phyloP scores from a whole-genome alignment of 345 rosid species.

The Sisymbrium irio region DNA sequence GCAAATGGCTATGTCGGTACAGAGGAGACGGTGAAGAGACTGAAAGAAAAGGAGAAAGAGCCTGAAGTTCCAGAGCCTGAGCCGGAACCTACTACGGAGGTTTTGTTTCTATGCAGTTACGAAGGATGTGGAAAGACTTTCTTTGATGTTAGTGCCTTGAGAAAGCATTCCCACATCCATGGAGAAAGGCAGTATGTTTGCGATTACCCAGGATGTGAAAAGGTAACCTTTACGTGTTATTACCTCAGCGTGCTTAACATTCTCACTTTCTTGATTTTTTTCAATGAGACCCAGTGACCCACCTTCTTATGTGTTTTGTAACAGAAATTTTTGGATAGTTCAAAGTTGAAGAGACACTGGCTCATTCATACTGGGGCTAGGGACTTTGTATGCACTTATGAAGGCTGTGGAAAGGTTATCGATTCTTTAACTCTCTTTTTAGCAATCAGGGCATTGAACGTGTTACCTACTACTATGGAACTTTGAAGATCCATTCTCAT shows the following conservation, averaged over 20 bases:
- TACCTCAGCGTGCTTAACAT: not conserved
- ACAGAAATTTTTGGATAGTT: slow-evolving; percentile 99
- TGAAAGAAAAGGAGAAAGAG: slow-evolving; percentile 70
- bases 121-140: slow-evolving; percentile 96
- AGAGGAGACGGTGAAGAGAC: slow-evolving; percentile 68
- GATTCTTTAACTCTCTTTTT: slow-evolving; percentile 22
- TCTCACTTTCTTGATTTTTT: not conserved
- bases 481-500: not conserved
- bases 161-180: slow-evolving; percentile 96
- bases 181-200: slow-evolving; percentile 94
- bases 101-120: slow-evolving; percentile 92
- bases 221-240: slow-evolving; percentile 44
- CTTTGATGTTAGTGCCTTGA: slow-evolving; percentile 86
- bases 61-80: slow-evolving; percentile 73
- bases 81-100: slow-evolving; percentile 94
- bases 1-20: not conserved
- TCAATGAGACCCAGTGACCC: not conserved
- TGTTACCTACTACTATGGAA: not conserved
- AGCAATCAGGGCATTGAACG: not conserved
- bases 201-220: slow-evolving; percentile 73
- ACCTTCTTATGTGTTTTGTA: slow-evolving; percentile 24
- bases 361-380: slow-evolving; percentile 96
- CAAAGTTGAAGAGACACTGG: slow-evolving; percentile 91
- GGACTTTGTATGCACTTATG: slow-evolving; percentile 80
- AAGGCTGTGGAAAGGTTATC: slow-evolving; percentile 98